Evolutionary conservation across 192 early-diverging fungal species (phyloP), one percentile per base, ranked within the genome.

Genomic region (Linnemannia schmuckeri): DNA sequence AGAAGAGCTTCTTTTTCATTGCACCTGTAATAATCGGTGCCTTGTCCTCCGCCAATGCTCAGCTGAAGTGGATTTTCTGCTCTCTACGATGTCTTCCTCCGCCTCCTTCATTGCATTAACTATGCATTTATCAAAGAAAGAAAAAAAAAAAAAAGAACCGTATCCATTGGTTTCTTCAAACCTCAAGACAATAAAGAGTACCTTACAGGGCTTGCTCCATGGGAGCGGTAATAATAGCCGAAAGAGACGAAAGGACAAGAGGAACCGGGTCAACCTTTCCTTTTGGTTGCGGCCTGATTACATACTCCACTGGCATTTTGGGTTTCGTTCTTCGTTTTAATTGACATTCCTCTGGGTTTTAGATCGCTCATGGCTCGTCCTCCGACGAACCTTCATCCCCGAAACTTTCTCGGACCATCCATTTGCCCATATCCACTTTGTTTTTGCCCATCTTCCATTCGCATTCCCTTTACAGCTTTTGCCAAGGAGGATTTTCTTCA

Each of bases 241-340:
- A 22, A 18, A 3, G 8, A 17, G 30, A 63, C 27, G 10, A 30
- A 30, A 4, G 10, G 27, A 66, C 22, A 3, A 27, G 8, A 66
- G 61, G 30, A 66, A 33, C 61, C 61, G 61, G 61, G 61, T 66
- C 61, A 66, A 66, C 61, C 12, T 66, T 66, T 66, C 33, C 27
- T n/a, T 61, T 4, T 66, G 10, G 33, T 61, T 5, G 55, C 55
- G 49, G 20, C 9, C 9, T 61, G 55, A 61, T 61, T 61, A 61
- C 55, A 24, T 61, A 61, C 55, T 61, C 55, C 55, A 52, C 49
- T 52, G 49, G 49, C 20, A 52, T 52, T 52, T 52, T 52, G 49
- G 20, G 20, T 52, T 46, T 46, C 44, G 44, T 13, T 46, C 44
- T 46, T 46, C 15, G 44, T 46, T 52, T 52, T 18, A 61, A 61